Evolutionary conservation across 768 basidiomycete species (phyloP).

Genomic region (Asterophora lycoperdoides): DNA sequence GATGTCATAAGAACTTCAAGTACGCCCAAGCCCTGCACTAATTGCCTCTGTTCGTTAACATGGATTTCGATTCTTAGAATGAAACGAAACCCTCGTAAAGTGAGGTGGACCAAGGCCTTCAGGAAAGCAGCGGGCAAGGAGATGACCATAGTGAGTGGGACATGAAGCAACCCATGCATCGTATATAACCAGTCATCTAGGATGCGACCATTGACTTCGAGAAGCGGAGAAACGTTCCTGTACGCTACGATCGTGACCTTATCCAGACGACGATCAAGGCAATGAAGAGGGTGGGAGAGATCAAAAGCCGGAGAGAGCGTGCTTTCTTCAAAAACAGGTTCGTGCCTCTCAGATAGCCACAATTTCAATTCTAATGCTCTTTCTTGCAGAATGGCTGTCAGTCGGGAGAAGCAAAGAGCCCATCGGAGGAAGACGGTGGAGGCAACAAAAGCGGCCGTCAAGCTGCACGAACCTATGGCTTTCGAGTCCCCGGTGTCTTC

Average conservation of each 20-base stretch:
- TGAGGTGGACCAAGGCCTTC: constrained; percentile 99
- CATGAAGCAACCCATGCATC: neutral
- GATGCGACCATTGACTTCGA: constrained; percentile 99
- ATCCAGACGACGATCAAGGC: constrained; percentile 91
- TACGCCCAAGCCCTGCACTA: constrained; percentile 28
- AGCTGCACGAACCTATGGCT: constrained; percentile 61
- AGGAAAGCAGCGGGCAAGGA: constrained; percentile 98
- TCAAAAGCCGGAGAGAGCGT: constrained; percentile 83
- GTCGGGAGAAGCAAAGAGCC: constrained; percentile 71
- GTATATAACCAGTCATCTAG: constrained; percentile 35
- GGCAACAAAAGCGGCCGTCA: constrained; percentile 53
- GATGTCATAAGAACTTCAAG: constrained; percentile 99
- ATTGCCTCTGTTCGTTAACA: constrained; percentile 3
- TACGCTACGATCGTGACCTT: constrained; percentile 94
- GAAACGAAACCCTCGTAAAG: constrained; percentile 99
- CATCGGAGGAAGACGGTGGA: constrained; percentile 67
- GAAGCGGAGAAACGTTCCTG: constrained; percentile 95
- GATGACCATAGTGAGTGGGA: constrained; percentile 88
- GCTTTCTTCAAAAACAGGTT: constrained; percentile 95
- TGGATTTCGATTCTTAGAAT: constrained; percentile 50
- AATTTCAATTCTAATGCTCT: neutral
- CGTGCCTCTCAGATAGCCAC: constrained; percentile 11
- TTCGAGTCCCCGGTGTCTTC: constrained; percentile 38
- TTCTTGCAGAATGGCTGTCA: constrained; percentile 70
- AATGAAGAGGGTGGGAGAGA: constrained; percentile 93